Conservation (phyloP, 768 basidiomycete species). For the Lactarius quietus region DNA sequence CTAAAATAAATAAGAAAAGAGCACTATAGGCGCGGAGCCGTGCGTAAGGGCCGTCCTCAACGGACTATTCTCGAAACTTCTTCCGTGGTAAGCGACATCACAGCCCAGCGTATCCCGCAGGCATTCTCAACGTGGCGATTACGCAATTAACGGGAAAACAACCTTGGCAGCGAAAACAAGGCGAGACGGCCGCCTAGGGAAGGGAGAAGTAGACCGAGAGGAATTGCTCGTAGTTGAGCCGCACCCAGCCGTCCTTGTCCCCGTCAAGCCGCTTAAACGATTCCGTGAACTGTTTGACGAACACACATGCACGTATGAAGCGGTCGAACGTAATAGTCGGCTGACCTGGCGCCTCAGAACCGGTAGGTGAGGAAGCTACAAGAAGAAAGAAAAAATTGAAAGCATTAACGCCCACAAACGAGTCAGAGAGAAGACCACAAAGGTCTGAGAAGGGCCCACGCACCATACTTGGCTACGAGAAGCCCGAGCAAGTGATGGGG, state of each 20-base stretch:
- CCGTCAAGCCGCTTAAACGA: slow-evolving; percentile 63
- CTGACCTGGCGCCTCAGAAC: slow-evolving; percentile 31
- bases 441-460: slow-evolving; percentile 24
- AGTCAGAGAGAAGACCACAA: not conserved
- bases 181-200: slow-evolving; percentile 38
- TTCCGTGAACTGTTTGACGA: slow-evolving; percentile 72
- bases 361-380: slow-evolving; percentile 30
- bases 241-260: slow-evolving; percentile 58
- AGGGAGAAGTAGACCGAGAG: slow-evolving; percentile 61
- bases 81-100: not conserved
- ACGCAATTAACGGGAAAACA: not conserved
- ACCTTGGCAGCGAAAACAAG: not conserved
- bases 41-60: not conserved
- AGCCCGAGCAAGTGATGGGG: slow-evolving; percentile 60
- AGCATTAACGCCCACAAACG: not conserved
- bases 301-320: slow-evolving; percentile 82
- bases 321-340: slow-evolving; percentile 79
- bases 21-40: not conserved
- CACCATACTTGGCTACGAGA: slow-evolving; percentile 78
- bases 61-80: not conserved
- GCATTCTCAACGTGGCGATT: not conserved
- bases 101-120: not conserved
- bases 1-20: not conserved
- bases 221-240: slow-evolving; percentile 68
- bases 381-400: not conserved